Conservation (phyloP, 2,329 filamentous ascomycete genomes). For the Aspergillus sclerotialis region DNA sequence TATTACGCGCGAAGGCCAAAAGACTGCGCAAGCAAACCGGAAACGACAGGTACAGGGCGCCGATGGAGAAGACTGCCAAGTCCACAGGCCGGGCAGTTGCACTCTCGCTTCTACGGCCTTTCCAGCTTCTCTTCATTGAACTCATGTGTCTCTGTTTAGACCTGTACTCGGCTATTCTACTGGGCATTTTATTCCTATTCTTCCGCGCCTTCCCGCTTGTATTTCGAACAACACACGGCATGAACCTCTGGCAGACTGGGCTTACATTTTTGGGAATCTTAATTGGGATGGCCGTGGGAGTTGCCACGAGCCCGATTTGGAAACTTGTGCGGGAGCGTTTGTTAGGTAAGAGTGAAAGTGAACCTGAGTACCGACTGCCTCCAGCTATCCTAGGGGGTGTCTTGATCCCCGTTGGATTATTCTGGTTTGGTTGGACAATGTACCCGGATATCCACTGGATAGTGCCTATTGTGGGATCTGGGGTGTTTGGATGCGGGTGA, state of each 20-base stretch:
- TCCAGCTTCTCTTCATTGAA: conserved; percentile 70
- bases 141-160: conserved; percentile 76
- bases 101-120: conserved; percentile 57
- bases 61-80: conserved; percentile 55
- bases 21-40: conserved; percentile 62
- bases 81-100: conserved; percentile 42
- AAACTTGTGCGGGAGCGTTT: conserved; percentile 28
- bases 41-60: conserved; percentile 63
- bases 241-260: conserved; percentile 69
- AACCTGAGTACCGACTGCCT: conserved; percentile 78
- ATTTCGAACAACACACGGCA: conserved; percentile 64
- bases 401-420: conserved; percentile 68
- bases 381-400: conserved; percentile 62
- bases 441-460: conserved; percentile 65
- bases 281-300: conserved; percentile 33
- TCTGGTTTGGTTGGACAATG: conserved; percentile 80
- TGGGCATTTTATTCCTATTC: conserved; percentile 80
- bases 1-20: conserved; percentile 50
- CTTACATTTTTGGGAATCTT: conserved; percentile 57
- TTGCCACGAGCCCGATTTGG: conserved; percentile 29
- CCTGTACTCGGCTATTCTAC: conserved; percentile 67
- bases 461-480: conserved; percentile 63
- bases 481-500: conserved; percentile 61
- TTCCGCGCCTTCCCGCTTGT: conserved; percentile 78
- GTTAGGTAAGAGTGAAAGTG: conserved; percentile 40